These are phyloP conservation scores for Yamadazyma trypodendri DNA, from an alignment of 1,139 yeast species.

Conservation along the genomic window DNA sequence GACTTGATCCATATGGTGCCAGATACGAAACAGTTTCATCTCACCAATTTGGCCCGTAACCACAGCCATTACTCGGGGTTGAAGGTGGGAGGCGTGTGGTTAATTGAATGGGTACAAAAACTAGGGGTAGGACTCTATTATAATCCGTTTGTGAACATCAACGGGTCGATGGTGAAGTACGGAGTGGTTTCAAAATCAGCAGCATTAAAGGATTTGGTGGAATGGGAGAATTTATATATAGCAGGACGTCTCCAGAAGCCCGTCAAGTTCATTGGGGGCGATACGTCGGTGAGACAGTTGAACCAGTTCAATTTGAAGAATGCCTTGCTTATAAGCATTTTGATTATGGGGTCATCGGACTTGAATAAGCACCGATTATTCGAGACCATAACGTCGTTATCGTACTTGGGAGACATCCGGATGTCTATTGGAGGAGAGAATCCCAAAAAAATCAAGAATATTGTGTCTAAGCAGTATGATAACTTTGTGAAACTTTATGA, in stretches of 20 bases:
- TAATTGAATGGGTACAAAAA: conserved; percentile 60
- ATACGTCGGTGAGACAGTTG: conserved; percentile 49
- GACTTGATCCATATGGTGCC: conserved; percentile 87
- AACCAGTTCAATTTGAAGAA: conserved; percentile 76
- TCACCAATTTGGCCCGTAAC: conserved; percentile 60
- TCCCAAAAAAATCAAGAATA: conserved; percentile 83
- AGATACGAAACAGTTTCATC: conserved; percentile 73
- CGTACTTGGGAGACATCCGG: conserved; percentile 90
- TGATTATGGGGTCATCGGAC: conserved; percentile 35
- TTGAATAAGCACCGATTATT: conserved; percentile 69
- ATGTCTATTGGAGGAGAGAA: conserved; percentile 88
- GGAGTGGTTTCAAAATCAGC: conserved; percentile 74
- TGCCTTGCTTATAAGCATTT: conserved; percentile 69
- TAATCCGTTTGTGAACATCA: conserved; percentile 78
- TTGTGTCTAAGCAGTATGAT: conserved; percentile 72
- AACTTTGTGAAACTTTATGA: conserved; percentile 69
- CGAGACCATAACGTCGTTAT: conserved; percentile 72
- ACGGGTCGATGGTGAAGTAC: conserved; percentile 63
- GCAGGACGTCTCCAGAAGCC: conserved; percentile 97
- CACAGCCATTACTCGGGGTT: conserved; percentile 77
- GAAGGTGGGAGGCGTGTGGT: conserved; percentile 57
- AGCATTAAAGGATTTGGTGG: conserved; percentile 63
- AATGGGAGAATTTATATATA: conserved; percentile 82
- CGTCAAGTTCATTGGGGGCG: conserved; percentile 69
- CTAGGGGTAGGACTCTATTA: conserved; percentile 92